Base-by-base conservation (phyloP, 2,329 filamentous ascomycete genomes). In the Ceratocystis cubensis region DNA sequence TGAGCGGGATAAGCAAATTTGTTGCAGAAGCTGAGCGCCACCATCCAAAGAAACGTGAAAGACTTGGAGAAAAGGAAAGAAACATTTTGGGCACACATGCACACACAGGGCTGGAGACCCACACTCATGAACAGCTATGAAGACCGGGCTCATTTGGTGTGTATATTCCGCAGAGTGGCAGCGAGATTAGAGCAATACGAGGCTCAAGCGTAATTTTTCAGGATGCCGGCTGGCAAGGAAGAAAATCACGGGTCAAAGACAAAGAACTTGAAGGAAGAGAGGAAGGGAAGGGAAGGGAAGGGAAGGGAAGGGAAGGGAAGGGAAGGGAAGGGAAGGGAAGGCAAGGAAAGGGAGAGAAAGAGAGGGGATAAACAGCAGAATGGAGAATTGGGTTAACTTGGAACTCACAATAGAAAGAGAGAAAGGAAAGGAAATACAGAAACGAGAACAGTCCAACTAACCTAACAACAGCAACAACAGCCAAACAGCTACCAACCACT, bases 21-120 rank as follows among this genome's bases (percentile, higher is more conserved):
- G 6, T 7, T 59, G 53, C 15, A 37, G 53, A n/a, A 59, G 53
- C 53, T 59, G 53, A 59, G 33, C 25, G 53, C 53, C 53, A 59
- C 28, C 25, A 33, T 30, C 53, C 28, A n/a, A 59, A 30, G 33
- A 59, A 30, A 59, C 15, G 53, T 17, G 48, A 13, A 28, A 37
- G 8, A 8, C 48, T 15, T 53, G 48, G 48, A 53, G 20, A 53
- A 28, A 53, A 53, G 20, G 10, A 7, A 25, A 53, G 20, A 53
- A n/a, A 22, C 48, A 25, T 20, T 53, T 37, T 53, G 20, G 20
- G 15, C 48, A 25, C 20, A 53, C 48, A 25, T 25, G 33, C 33
- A 37, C 33, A 37, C 33, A 37, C 33, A 37, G 10, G 33, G 33
- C 33, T 37, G 8, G 33, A 10, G 33, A 37, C 10, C 33, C 33